A percentile compares a stretch with the other conserved stretches of the same genome.
Conservation (phyloP, 2,329 filamentous ascomycete species). For the Stachybotrys chlorohalonatus region DNA sequence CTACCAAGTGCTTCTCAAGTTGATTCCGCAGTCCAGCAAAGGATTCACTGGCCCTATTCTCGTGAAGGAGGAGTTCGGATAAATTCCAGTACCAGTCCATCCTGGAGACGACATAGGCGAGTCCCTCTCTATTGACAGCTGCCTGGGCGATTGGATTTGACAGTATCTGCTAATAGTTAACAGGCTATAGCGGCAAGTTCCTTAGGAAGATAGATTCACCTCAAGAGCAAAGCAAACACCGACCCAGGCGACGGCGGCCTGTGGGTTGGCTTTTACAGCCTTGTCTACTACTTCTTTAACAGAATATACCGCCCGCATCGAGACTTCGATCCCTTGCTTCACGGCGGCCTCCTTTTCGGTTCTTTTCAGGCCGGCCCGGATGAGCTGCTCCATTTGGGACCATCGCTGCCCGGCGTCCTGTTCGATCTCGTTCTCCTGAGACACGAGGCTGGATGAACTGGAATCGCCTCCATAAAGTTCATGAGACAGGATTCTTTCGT, state of each 20-base stretch:
- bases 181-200: no score
- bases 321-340: conserved; percentile 13
- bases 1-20: conserved; percentile 18
- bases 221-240: conserved; percentile 23
- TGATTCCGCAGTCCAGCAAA: conserved; percentile 6
- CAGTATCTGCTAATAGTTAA: conserved; percentile 15
- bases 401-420: not conserved
- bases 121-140: conserved; percentile 16
- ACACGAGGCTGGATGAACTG: not conserved
- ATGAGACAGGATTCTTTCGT: conserved; percentile 9
- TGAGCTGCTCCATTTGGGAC: conserved; percentile 19
- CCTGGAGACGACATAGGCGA: conserved; percentile 19
- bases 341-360: conserved; percentile 13
- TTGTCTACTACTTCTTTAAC: conserved; percentile 15
- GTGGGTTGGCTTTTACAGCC: conserved; percentile 16
- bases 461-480: conserved; percentile 2
- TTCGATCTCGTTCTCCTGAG: not conserved
- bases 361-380: conserved; percentile 16
- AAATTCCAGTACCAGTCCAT: conserved; percentile 29
- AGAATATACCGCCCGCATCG: conserved; percentile 11
- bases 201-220: conserved; percentile 11
- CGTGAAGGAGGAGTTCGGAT: conserved; percentile 15
- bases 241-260: conserved; percentile 27
- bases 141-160: conserved; percentile 16
- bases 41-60: conserved; percentile 5